Base-by-base conservation (phyloP, 2,329 filamentous ascomycete species). In the Colletotrichum melonis region DNA sequence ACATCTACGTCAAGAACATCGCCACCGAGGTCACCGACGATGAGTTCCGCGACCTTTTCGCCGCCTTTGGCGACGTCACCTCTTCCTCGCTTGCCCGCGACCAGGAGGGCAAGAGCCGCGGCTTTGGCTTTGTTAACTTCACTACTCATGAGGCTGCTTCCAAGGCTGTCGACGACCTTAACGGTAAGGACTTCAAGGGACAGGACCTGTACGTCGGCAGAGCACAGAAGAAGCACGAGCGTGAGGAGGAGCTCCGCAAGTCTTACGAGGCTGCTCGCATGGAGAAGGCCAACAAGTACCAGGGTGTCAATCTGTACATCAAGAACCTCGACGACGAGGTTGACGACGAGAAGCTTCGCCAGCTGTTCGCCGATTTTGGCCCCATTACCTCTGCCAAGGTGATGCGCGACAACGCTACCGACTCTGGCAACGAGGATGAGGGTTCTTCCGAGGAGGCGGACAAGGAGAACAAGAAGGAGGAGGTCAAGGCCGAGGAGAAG, bases 171-270 rank as follows among this genome's bases (percentile, higher is more conserved):
- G 95, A 98, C 0, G 92, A 95, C 77, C 92, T 99, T 77, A 96
- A 99, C 84, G 92, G 94, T 82, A 95, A 92, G 80, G 95, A 98
- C 65, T 95, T 97, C 90, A 94, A 93, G 81, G 94, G 94, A 75
- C 95, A 98, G 88, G 97, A 97, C 82, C 91, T 99, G 74, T 99
- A 99, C 82, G 97, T 99, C 78, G 97, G 97, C 78, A 95, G 97
- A 84, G 97, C 97, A 72, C 97, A 98, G 90, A 99, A 99, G 94
- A 99, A 99, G 91, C 97, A 98, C 84, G 97, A 99, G 89, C 97
- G 97, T 81, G 97, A 99, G 89, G 97, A 99, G 88, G 97, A 99
- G 87, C 92, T 99, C 75, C 95, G 97, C 88, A 97, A 95, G 90
- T 97, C 98, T 81, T 98, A 99, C 85, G 97, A 99, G 87, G 96